These are phyloP conservation scores for Colletotrichum sp. DNA, from an alignment of 2,329 filamentous ascomycete species.

Conservation along the genomic window DNA sequence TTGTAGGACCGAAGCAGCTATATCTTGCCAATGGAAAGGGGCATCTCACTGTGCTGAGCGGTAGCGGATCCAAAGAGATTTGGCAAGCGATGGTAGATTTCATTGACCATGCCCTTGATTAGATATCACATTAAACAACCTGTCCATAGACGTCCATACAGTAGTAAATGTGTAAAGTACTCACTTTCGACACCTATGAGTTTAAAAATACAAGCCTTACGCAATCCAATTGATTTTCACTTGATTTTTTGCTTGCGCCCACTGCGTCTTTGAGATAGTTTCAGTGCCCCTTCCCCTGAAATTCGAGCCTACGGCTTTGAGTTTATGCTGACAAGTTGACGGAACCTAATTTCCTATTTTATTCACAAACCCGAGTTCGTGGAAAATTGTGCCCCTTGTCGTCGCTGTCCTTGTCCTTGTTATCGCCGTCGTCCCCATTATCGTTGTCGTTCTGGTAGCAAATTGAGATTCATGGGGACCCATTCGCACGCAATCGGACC, in stretches of 20 bases:
- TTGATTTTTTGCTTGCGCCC: neutral
- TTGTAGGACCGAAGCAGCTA: conserved; percentile 7
- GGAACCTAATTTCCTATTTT: neutral
- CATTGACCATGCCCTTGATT: neutral
- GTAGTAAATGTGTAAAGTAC: neutral
- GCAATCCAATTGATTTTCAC: neutral
- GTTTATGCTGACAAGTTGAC: neutral
- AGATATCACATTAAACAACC: neutral
- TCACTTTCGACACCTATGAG: neutral
- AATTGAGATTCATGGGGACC: neutral
- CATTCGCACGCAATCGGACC: neutral
- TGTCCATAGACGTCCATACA: neutral
- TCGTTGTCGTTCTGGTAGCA: neutral
- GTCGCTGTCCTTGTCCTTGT: neutral
- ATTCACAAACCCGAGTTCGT: neutral
- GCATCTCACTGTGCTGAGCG: conserved; percentile 22
- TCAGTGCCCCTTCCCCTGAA: neutral
- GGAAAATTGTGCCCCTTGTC: neutral
- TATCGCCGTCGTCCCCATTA: neutral
- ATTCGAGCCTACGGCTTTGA: neutral
- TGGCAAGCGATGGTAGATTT: neutral
- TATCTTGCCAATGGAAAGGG: conserved; percentile 20
- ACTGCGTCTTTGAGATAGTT: neutral
- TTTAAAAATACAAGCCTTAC: neutral
- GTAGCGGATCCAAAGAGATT: neutral